These are phyloP conservation scores for Histomonas meleagridis DNA, from an alignment of 208 protist genomes.

Conservation along the genomic window DNA sequence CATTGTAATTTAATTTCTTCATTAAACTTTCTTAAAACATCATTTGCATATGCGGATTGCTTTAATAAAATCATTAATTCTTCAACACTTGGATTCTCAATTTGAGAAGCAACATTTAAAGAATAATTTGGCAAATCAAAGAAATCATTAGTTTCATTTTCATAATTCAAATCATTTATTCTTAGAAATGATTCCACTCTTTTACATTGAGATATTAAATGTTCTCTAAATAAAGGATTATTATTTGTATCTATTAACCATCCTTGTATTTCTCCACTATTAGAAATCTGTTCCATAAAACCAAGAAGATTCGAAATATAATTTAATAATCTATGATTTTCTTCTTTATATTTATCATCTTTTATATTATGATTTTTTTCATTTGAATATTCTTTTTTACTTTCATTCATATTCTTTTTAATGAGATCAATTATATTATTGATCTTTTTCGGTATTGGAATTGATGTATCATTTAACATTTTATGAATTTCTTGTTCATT, in stretches of 20 bases:
- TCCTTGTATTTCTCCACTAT: slow-evolving; percentile 10
- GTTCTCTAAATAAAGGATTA: not conserved
- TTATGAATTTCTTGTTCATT: not conserved
- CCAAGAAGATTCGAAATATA: not conserved
- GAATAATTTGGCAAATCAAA: not conserved
- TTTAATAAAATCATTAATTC: not conserved
- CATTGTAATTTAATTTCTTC: not conserved
- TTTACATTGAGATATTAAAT: not conserved
- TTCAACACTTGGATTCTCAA: not conserved
- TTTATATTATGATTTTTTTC: not conserved
- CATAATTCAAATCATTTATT: not conserved
- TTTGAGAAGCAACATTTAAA: not conserved
- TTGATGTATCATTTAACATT: not conserved
- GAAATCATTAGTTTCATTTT: too few relatives aligned
- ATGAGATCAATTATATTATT: not conserved
- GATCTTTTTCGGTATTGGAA: not conserved
- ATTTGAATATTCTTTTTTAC: not conserved
- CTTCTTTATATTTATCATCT: not conserved
- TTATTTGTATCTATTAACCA: not conserved
- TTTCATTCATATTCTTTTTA: not conserved
- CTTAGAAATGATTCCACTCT: not conserved
- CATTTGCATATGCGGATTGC: not conserved
- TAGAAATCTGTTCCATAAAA: slow-evolving; percentile 18
- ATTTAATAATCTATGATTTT: not conserved
- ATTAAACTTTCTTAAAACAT: not conserved